Conservation (phyloP, 805 yeast species). For the Starmera pachycereana region DNA sequence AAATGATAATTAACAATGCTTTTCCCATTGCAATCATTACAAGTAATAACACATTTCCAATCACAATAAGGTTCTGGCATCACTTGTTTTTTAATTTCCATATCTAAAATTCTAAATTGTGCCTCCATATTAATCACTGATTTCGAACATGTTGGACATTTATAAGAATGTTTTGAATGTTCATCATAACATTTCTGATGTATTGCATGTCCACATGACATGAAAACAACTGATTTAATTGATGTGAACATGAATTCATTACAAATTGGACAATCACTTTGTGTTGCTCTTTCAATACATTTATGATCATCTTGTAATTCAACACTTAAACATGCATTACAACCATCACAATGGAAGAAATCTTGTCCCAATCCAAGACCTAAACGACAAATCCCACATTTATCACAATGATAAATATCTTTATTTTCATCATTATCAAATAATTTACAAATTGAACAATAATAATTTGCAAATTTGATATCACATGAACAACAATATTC, state of each 20-base stretch:
- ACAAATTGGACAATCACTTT: conserved; percentile 88
- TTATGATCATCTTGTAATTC: conserved; percentile 67
- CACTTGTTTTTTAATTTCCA: conserved; percentile 65
- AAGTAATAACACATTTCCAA: conserved; percentile 69
- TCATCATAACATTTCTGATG: conserved; percentile 80
- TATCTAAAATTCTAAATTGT: conserved; percentile 77
- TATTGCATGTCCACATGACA: conserved; percentile 92
- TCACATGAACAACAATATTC: conserved; percentile 63
- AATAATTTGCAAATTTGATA: conserved; percentile 60
- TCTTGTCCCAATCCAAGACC: conserved; percentile 86
- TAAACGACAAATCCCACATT: conserved; percentile 86
- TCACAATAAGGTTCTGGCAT: conserved; percentile 70
- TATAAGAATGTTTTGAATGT: conserved; percentile 72
- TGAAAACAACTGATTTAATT: conserved; percentile 73
- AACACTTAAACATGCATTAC: conserved; percentile 82
- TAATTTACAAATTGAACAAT: conserved; percentile 66
- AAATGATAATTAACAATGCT: conserved; percentile 70
- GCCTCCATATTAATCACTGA: conserved; percentile 83
- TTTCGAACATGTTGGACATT: conserved; percentile 84
- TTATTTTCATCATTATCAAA: conserved; percentile 76
- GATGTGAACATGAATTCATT: conserved; percentile 85
- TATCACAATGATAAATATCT: conserved; percentile 84
- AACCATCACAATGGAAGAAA: conserved; percentile 82
- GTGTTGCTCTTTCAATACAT: conserved; percentile 82
- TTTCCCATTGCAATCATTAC: conserved; percentile 85